Evolutionary conservation across 2,329 filamentous ascomycete genomes (phyloP).

Genomic region (Xylariaceae sp.): DNA sequence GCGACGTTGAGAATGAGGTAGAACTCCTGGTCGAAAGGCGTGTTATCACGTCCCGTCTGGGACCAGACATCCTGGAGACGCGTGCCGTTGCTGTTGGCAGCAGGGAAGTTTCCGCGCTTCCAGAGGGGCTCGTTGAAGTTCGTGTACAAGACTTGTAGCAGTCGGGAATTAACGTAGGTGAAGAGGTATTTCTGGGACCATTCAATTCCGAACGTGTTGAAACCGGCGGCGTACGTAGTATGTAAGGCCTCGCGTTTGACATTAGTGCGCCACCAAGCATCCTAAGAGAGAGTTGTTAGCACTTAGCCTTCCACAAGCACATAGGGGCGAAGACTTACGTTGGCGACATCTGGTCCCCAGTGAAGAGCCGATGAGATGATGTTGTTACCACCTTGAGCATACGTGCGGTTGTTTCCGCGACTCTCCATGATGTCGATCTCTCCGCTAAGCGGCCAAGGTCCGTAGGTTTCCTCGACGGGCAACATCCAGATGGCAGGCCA

Average conservation of each 20-base stretch:
- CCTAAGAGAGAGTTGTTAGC: conserved; percentile 42
- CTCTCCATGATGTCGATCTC: conserved; percentile 86
- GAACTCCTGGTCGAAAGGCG: conserved; percentile 78
- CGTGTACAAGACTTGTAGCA: conserved; percentile 81
- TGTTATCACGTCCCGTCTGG: conserved; percentile 63
- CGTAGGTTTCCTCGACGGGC: conserved; percentile 75
- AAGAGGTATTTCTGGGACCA: conserved; percentile 91
- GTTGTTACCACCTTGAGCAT: conserved; percentile 79
- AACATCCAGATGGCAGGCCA: conserved; percentile 96
- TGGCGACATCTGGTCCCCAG: conserved; percentile 75
- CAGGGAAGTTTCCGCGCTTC: conserved; percentile 71
- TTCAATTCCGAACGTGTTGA: conserved; percentile 82
- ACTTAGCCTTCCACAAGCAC: too few species aligned
- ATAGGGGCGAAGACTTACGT: conserved; percentile 42
- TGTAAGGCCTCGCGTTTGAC: conserved; percentile 77
- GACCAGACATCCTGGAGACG: conserved; percentile 69
- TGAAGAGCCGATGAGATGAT: conserved; percentile 80
- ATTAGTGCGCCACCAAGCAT: conserved; percentile 85
- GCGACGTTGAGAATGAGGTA: conserved; percentile 79
- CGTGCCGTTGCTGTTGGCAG: conserved; percentile 69
- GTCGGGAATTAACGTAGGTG: conserved; percentile 81
- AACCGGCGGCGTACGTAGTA: conserved; percentile 72
- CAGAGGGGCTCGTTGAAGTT: conserved; percentile 75
- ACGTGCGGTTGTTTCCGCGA: conserved; percentile 82
- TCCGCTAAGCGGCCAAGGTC: conserved; percentile 78